A percentile compares a stretch with the other conserved stretches of the same genome.
These are phyloP conservation scores for Dactylella cylindrospora DNA, from an alignment of 2,329 filamentous ascomycete species.

Conservation along the genomic window DNA sequence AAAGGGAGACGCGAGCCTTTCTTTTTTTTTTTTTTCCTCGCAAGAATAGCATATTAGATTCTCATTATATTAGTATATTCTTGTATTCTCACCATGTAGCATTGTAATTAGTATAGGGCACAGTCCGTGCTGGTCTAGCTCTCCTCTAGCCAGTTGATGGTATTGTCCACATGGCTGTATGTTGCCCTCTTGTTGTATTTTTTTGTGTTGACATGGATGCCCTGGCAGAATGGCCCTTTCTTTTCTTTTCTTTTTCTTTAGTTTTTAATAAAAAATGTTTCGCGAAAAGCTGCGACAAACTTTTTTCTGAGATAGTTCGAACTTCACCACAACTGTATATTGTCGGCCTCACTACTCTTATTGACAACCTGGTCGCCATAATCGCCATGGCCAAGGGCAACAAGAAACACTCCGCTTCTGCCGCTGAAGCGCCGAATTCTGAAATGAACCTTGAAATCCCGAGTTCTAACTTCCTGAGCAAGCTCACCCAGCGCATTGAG, in stretches of 20 bases:
- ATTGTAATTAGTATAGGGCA: too few species aligned
- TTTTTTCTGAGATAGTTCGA: constrained; percentile 11
- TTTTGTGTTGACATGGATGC: constrained; percentile 23
- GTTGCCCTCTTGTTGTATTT: constrained; percentile 27
- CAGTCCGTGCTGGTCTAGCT: too few species aligned
- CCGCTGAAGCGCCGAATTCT: neutral
- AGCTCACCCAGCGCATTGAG: constrained; percentile 38
- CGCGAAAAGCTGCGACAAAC: constrained; percentile 11
- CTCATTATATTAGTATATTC: too few species aligned
- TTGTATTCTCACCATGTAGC: too few species aligned
- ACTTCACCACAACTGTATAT: constrained; percentile 1
- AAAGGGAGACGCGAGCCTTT: too few species aligned
- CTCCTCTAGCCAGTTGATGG: too few species aligned
- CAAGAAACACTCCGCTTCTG: constrained; percentile 15
- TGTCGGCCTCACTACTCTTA: neutral
- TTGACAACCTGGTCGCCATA: neutral
- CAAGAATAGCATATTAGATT: too few species aligned
- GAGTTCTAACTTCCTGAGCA: constrained; percentile 33
- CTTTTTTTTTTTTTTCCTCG: too few species aligned
- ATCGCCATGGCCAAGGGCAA: constrained; percentile 28
- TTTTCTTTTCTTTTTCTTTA: constrained; percentile 40
- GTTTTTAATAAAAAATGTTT: too few species aligned
- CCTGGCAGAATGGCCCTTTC: too few species aligned
- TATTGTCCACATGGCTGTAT: too few species aligned
- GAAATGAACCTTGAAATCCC: constrained; percentile 18